Evolutionary conservation across 352 stramenopile species (phyloP).

Genomic region (Globisporangium perplexum): DNA sequence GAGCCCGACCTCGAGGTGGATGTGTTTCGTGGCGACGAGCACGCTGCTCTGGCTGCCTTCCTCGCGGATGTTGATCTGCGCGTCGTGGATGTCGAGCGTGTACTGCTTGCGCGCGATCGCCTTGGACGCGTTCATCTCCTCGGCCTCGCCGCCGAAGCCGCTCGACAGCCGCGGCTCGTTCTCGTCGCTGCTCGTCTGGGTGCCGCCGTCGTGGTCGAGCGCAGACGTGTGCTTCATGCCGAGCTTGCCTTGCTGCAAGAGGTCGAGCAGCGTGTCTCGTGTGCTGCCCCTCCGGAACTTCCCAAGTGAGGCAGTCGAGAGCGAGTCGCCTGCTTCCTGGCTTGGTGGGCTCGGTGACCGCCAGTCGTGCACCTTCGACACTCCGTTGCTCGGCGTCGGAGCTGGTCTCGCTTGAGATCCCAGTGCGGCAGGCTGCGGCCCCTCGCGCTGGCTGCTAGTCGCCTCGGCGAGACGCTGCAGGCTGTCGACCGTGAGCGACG

Average conservation of each 20-base stretch:
- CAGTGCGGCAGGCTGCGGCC: not conserved
- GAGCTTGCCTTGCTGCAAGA: conserved; percentile 73
- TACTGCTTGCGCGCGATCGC: conserved; percentile 61
- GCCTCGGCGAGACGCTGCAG: conserved; percentile 40
- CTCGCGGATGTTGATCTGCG: conserved; percentile 75
- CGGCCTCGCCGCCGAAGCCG: not conserved
- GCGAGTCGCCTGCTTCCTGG: not conserved
- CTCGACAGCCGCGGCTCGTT: conserved; percentile 7
- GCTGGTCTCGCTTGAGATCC: conserved; percentile 1
- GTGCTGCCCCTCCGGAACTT: conserved; percentile 30
- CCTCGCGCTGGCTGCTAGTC: conserved; percentile 11
- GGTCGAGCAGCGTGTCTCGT: conserved; percentile 57
- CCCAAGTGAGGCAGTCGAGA: not conserved
- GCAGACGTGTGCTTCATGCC: conserved; percentile 23
- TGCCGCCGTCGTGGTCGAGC: conserved; percentile 15
- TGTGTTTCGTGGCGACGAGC: conserved; percentile 65
- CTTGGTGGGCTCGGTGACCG: not conserved
- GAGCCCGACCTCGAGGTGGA: conserved; percentile 65
- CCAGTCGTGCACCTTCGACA: not conserved
- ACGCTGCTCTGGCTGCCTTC: conserved; percentile 60
- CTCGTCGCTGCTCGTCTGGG: conserved; percentile 9
- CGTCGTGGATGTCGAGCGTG: conserved; percentile 70
- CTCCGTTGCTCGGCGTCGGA: not conserved
- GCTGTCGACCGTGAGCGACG: conserved; percentile 45
- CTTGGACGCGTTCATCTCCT: conserved; percentile 17